Evolutionary conservation across 345 rosid species (phyloP).

Genomic region (Orychophragmus violaceus): DNA sequence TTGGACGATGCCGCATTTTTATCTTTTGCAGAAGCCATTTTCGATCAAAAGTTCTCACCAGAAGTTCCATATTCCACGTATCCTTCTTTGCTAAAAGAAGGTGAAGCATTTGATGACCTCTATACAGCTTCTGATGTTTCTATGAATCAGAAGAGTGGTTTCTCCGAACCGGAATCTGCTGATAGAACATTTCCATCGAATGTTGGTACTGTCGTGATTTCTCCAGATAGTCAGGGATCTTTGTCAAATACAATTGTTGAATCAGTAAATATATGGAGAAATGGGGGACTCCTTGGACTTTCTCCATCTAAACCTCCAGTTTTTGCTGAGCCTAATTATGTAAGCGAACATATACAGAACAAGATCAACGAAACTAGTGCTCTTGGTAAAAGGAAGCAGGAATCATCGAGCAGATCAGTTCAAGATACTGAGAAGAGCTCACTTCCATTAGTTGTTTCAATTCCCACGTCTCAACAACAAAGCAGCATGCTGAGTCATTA

Average conservation of each 20-base stretch:
- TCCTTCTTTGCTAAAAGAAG: conserved; percentile 5
- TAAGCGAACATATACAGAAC: conserved; percentile 21
- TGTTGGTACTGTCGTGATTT: no score
- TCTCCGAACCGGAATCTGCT: no score
- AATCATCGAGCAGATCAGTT: conserved; percentile 21
- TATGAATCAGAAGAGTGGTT: no score
- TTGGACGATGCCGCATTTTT: conserved; percentile 32
- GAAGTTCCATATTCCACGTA: conserved; percentile 13
- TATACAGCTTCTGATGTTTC: no score
- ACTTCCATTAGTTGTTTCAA: conserved; percentile 28
- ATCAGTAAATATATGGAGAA: conserved; percentile 77
- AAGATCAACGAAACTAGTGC: conserved; percentile 29
- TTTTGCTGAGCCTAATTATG: conserved; percentile 47
- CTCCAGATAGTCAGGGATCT: no score
- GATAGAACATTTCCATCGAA: no score
- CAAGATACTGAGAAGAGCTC: conserved; percentile 31
- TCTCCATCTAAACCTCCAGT: conserved; percentile 91
- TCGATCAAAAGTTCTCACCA: conserved; percentile 31
- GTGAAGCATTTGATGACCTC: conserved; percentile 9
- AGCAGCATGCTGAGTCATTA: conserved; percentile 22
- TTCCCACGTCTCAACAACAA: conserved; percentile 26
- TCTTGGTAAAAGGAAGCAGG: conserved; percentile 31
- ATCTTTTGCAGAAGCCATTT: conserved; percentile 32
- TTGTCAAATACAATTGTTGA: conserved; percentile 31
- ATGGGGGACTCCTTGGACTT: conserved; percentile 88